These are phyloP conservation scores for Lupinus albus DNA, from an alignment of 306 rosid genomes.

Conservation along the genomic window DNA sequence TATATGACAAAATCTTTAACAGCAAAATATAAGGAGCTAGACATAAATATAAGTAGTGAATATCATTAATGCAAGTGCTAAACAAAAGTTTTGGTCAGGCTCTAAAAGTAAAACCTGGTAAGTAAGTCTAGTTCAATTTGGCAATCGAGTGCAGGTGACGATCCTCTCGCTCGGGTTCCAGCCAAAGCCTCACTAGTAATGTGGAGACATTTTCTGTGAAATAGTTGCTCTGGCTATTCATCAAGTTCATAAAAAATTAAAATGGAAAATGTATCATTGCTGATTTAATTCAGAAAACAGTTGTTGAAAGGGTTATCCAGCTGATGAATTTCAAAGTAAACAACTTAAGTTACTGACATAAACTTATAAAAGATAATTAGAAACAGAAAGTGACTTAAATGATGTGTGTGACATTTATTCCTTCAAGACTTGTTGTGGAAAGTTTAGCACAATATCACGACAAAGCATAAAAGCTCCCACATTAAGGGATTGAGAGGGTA, in stretches of 20 bases:
- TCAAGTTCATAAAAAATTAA: constrained; percentile 59
- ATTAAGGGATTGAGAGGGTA: too few species aligned
- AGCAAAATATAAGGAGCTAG: constrained; percentile 15
- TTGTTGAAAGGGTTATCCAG: constrained; percentile 14
- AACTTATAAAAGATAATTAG: neutral
- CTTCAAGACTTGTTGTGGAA: neutral
- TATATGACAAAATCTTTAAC: constrained; percentile 21
- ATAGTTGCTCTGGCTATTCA: constrained; percentile 97
- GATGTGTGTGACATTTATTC: neutral
- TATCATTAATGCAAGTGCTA: constrained; percentile 15
- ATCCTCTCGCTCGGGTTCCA: constrained; percentile 95
- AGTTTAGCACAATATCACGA: neutral
- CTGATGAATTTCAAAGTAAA: constrained; percentile 16
- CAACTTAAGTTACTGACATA: neutral
- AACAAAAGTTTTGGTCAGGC: constrained; percentile 11
- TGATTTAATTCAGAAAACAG: constrained; percentile 36
- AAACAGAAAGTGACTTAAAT: constrained; percentile 4
- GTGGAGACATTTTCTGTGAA: constrained; percentile 83
- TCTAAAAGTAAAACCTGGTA: constrained; percentile 68
- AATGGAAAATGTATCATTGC: constrained; percentile 38
- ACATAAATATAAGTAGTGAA: constrained; percentile 13
- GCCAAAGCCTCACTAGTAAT: constrained; percentile 92
- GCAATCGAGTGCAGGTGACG: constrained; percentile 60
- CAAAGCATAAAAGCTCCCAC: too few species aligned
- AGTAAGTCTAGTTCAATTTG: constrained; percentile 84